Evolutionary conservation across 805 yeast species (phyloP).

Genomic region (Wickerhamomyces chaumierensis): DNA sequence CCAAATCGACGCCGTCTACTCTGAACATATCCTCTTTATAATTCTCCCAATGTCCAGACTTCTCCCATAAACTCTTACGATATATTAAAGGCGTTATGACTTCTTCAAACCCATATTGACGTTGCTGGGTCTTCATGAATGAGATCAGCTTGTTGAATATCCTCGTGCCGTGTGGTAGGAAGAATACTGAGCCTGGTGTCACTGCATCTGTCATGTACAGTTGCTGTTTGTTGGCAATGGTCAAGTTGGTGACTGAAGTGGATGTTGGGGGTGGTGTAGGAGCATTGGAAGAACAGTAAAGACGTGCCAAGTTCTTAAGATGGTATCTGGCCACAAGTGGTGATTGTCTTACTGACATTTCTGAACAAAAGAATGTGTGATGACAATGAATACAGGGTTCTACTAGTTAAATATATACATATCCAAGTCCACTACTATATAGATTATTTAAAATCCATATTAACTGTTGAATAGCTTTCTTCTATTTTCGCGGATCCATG

Average conservation of each 20-base stretch:
- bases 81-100: constrained; percentile 88
- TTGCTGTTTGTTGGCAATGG: constrained; percentile 40
- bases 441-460: too few species aligned
- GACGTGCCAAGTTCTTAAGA: constrained; percentile 1
- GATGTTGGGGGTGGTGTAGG: constrained; percentile 4
- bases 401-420: too few species aligned
- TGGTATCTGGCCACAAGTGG: not conserved
- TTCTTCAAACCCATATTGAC: constrained; percentile 75
- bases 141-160: constrained; percentile 67
- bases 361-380: too few species aligned
- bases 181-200: constrained; percentile 89
- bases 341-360: not conserved
- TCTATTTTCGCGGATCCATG: too few species aligned
- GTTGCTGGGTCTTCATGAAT: constrained; percentile 81
- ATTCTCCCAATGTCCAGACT: constrained; percentile 93
- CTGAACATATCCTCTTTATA: constrained; percentile 91
- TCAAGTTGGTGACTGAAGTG: constrained; percentile 12
- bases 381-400: too few species aligned
- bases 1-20: constrained; percentile 47
- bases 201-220: constrained; percentile 68
- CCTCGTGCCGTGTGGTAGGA: constrained; percentile 86
- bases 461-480: too few species aligned
- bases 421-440: too few species aligned
- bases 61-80: constrained; percentile 75
- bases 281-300: constrained; percentile 1